These are phyloP conservation scores for Rhynchosporium secalis DNA, from an alignment of 2,329 filamentous ascomycete species.

Conservation along the genomic window DNA sequence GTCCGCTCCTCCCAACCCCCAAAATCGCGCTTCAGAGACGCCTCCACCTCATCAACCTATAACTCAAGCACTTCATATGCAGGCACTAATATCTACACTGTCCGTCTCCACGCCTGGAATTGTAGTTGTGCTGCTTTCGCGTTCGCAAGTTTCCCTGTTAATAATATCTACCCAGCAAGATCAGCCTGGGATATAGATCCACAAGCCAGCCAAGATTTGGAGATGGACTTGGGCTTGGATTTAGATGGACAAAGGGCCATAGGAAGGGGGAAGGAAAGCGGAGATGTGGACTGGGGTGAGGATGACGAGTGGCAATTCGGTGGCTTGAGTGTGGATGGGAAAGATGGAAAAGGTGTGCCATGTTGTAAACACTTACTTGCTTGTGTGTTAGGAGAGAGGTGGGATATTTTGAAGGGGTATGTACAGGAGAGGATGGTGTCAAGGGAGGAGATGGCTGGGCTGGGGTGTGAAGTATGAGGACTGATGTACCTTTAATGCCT, in stretches of 20 bases:
- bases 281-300: constrained; percentile 1
- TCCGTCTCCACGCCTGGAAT: constrained; percentile 76
- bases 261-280: neutral
- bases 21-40: constrained; percentile 39
- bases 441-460: constrained; percentile 71
- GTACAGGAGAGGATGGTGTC: constrained; percentile 56
- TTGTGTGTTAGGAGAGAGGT: constrained; percentile 71
- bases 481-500: neutral
- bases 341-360: constrained; percentile 44
- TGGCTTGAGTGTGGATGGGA: constrained; percentile 44
- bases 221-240: constrained; percentile 18
- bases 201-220: neutral
- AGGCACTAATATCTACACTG: constrained; percentile 56
- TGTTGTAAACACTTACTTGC: constrained; percentile 90
- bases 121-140: constrained; percentile 87
- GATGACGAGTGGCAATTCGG: constrained; percentile 45
- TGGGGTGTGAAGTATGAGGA: constrained; percentile 44
- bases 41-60: constrained; percentile 23
- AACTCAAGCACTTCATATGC: neutral
- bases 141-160: constrained; percentile 63
- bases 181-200: constrained; percentile 16
- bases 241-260: neutral
- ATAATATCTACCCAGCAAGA: neutral
- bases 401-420: constrained; percentile 57
- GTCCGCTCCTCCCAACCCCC: constrained; percentile 39